A percentile compares a stretch with the other conserved stretches of the same genome.
phyloP scores from a whole-genome alignment of 495 filamentous ascomycete genomes.

The Pseudomonodictys pantanalensis region DNA sequence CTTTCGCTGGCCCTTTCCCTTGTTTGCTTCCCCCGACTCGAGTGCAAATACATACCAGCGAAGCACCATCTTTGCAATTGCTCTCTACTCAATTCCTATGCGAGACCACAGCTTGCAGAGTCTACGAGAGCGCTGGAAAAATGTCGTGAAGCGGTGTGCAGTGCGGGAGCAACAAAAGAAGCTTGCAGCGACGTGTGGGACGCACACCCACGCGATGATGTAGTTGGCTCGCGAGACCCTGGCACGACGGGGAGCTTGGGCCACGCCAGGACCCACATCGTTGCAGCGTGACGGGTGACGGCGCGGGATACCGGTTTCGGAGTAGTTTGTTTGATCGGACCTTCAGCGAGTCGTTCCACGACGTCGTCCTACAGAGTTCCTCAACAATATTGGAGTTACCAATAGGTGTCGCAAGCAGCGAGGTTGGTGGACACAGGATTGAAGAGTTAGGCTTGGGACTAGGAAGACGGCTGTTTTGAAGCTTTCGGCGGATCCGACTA shows the following conservation, averaged over 20 bases:
- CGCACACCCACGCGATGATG: constrained; percentile 10
- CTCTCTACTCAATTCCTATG: not conserved
- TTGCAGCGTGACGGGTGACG: too few relatives aligned
- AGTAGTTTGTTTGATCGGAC: too few relatives aligned
- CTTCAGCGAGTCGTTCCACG: too few relatives aligned
- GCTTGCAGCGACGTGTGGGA: not conserved
- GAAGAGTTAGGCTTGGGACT: too few relatives aligned
- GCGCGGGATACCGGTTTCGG: too few relatives aligned
- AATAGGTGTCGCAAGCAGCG: too few relatives aligned
- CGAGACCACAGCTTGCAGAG: not conserved
- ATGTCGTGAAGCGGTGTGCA: not conserved
- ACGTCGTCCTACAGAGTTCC: too few relatives aligned
- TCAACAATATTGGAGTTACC: too few relatives aligned
- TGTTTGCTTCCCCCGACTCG: not conserved
- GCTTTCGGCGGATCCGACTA: too few relatives aligned
- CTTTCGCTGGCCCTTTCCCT: not conserved
- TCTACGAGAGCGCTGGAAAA: not conserved
- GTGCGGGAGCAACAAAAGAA: not conserved
- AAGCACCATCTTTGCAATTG: constrained; percentile 7
- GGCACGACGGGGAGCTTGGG: not conserved
- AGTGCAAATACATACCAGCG: constrained; percentile 19
- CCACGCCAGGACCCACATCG: too few relatives aligned
- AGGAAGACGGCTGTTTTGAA: too few relatives aligned
- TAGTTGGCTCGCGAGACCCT: not conserved
- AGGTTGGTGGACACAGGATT: too few relatives aligned